phyloP scores from a whole-genome alignment of 768 basidiomycete species.

The Calocybe gangraenosa region DNA sequence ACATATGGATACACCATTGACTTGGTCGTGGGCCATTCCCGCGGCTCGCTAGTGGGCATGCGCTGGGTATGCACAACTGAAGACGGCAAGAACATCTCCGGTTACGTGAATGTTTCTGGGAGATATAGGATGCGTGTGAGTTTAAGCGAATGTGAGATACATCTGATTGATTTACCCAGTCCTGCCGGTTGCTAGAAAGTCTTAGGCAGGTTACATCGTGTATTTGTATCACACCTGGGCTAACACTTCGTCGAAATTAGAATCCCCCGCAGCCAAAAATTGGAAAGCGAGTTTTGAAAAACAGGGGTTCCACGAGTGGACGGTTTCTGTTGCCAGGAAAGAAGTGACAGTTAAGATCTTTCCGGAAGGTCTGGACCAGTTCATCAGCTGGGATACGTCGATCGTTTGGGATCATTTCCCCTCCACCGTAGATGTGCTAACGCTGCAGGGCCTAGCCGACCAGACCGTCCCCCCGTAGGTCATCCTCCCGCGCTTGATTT shows the following conservation, averaged over 20 bases:
- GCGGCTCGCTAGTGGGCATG: slow-evolving; percentile 65
- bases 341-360: slow-evolving; percentile 46
- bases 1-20: slow-evolving; percentile 66
- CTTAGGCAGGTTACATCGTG: slow-evolving; percentile 28
- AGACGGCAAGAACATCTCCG: slow-evolving; percentile 51
- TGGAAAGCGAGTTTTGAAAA: slow-evolving; percentile 50
- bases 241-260: slow-evolving; percentile 17
- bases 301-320: slow-evolving; percentile 62
- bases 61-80: slow-evolving; percentile 65
- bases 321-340: slow-evolving; percentile 63
- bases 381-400: slow-evolving; percentile 62
- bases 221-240: slow-evolving; percentile 8
- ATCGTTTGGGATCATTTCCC: slow-evolving; percentile 72
- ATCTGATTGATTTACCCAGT: not conserved
- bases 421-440: slow-evolving; percentile 57
- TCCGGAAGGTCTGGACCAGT: slow-evolving; percentile 56
- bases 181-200: slow-evolving; percentile 31
- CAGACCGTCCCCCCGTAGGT: slow-evolving; percentile 66
- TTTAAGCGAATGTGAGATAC: slow-evolving; percentile 8
- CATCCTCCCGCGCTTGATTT: not conserved
- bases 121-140: slow-evolving; percentile 78
- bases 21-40: slow-evolving; percentile 74
- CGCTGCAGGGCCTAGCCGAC: slow-evolving; percentile 73
- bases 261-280: slow-evolving; percentile 23
- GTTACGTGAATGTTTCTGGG: slow-evolving; percentile 71